phyloP scores from a whole-genome alignment of 371 early-diverging fungal genomes.

The Zancudomyces culisetae region DNA sequence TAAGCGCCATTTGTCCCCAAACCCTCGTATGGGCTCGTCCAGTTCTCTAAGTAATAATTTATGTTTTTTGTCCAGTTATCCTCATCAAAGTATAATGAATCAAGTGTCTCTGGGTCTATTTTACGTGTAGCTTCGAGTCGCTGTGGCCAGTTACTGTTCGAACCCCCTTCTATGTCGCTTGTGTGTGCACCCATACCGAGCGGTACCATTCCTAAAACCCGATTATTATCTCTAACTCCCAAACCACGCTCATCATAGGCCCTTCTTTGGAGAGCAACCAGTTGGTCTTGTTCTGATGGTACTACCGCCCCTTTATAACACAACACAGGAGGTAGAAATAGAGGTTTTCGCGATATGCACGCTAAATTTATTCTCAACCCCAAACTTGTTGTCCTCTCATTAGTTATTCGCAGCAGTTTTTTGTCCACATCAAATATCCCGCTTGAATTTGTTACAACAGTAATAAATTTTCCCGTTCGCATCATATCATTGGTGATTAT shows the following conservation, averaged over 20 bases:
- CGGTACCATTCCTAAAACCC: not conserved
- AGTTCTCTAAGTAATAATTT: not conserved
- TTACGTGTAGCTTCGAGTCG: constrained; percentile 3
- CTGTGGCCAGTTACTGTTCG: not conserved
- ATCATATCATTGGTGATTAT: constrained; percentile 82
- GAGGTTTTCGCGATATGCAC: constrained; percentile 68
- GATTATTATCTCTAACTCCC: not conserved
- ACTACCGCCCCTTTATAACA: constrained; percentile 35
- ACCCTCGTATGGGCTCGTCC: not conserved
- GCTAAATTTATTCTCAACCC: constrained; percentile 87
- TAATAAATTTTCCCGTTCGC: constrained; percentile 80
- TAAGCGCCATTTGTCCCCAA: not conserved
- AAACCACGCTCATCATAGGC: constrained; percentile 2
- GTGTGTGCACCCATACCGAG: not conserved
- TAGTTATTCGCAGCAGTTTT: constrained; percentile 63
- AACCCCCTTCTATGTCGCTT: not conserved
- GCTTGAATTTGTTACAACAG: constrained; percentile 72
- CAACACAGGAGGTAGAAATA: constrained; percentile 79
- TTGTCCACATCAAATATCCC: constrained; percentile 77
- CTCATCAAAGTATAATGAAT: constrained; percentile 24
- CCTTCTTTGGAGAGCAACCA: constrained; percentile 5
- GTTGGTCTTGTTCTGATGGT: constrained; percentile 22
- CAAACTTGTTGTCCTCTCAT: constrained; percentile 85
- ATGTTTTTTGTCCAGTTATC: constrained; percentile 6
- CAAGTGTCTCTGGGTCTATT: constrained; percentile 21